Base-by-base conservation (phyloP, 2,329 filamentous ascomycete species). In the Laburnicola sp. region DNA sequence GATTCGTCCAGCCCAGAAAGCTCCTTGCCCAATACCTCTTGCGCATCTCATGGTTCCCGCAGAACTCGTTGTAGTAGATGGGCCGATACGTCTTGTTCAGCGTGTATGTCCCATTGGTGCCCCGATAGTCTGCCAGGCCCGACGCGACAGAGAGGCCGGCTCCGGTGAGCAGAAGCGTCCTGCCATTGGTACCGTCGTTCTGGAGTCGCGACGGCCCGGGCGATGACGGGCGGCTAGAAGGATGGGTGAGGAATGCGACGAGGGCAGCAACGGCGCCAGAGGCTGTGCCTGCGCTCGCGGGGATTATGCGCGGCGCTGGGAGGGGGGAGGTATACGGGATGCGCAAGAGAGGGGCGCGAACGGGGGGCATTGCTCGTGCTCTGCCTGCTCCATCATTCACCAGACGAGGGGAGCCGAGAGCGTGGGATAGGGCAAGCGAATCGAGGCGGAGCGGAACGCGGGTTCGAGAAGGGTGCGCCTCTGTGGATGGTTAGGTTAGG, bases 11-110 rank as follows among this genome's bases (percentile, higher is more conserved):
- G 32, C 94, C 94, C 21, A 99, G 76, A 72, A 96, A 99, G 68
- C 89, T 96, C 42, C 94, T 79, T 0, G 94, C 93, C 94, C 94
- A 99, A 71, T 99, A 99, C 54, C 94, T 80, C 74, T 97, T 94
- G 58, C 94, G 80, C 9, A 89, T 86, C 70, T 92, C 89, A 74
- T 97, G 93, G 58, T 78, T 88, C 40, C 81, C 77, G 37, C 91
- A 74, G 67, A 97, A 99, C 71, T 99, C 94, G 71, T 91, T 86
- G 72, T 89, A 92, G 76, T 96, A 99, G 59, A 96, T 95, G 28
- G 93, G 94, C 2, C 89, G 85, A 69, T 96, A 97, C 10, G 84
- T 85, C 76, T 89, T 91, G 76, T 97, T 97, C 66, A 94, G 81
- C 37, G 91, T 87, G 70, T 99, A 99, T 6, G 93, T 97, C 54